Base-by-base conservation (phyloP, 305 asterid species). In the Fraxinus sp. region DNA sequence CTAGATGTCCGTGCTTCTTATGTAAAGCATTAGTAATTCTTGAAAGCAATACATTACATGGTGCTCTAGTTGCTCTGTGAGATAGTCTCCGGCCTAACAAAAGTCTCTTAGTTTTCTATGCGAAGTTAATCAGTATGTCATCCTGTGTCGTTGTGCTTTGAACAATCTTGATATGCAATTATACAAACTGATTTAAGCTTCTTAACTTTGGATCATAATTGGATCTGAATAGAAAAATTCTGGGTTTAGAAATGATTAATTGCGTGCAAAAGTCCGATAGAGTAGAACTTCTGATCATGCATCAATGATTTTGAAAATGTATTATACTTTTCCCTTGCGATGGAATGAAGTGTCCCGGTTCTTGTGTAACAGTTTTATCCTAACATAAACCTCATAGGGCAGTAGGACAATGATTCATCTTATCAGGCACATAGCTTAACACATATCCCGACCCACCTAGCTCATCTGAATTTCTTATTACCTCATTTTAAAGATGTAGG, bases 1-100 rank as follows among this genome's bases (percentile, higher is more conserved):
- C 36, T 35, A 7, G 26, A 41, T 59, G 57, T 64, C 36, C 62
- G 39, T 80, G 74, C 81, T 83, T 79, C 76, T 66, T 37, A 72
- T 35, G 79, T 74, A 71, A 73, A 81, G 64, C 77, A 77, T 78
- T 41, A 66, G 73, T 66, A 24, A 66, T 66, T 66, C 30, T 26
- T 59, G 70, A 59, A 26, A 64, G 73, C 16, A 71, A 30, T 32
- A 32, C 76, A 71, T 14, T 16, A 16, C 20, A 11, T 5, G 24
- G 22, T 71, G 13, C 24, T 32, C 76, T 71, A 32, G 44, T 71
- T 32, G 37, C 33, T 71, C 11, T 14, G 26, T 0, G 76, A 33
- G 76, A 30, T 6, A 30, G 44, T 14, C 41, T 32, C 11, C 1
- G 11, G 22, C 10, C 24, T 32, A 32, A n/a, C 24, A 14, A 33